Base-by-base conservation (phyloP, 2,329 filamentous ascomycete species). In the Sclerotinia subarctica region DNA sequence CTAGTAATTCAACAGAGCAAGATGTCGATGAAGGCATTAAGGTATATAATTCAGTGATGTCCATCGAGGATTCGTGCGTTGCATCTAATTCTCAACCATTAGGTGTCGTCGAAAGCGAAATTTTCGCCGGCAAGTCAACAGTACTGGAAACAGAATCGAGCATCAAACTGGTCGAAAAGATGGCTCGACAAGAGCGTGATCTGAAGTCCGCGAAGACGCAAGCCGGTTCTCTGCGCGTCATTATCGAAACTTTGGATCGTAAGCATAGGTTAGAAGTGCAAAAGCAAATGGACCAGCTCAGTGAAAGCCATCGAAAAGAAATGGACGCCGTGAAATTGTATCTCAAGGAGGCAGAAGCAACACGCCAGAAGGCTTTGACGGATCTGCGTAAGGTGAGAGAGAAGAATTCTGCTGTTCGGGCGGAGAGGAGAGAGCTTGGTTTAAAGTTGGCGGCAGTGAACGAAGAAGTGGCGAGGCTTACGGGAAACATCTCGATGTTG, bases 41-140 rank as follows among this genome's bases (percentile, higher is more conserved):
- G 6, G 13, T 17, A 26, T n/a, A 3, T 3, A 17, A n/a, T 0
- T 32, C 44, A 13, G 17, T 44, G 4, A 24, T 0, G 5, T 17
- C 26, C 1, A 1, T 17, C 1, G 19, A 32, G 1, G 11, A 17
- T 35, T 10, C 19, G 13, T 47, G 24, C 5, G 1, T 35, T 5
- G 11, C 32, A 17, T 60, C 26, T 3, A n/a, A 1, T 2, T 47
- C 57, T 32, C 44, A n/a, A n/a, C 5, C 19, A 17, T 35, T 46
- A 47, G 19, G 5, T 32, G 13, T 3, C 13, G 13, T 47, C 4
- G 13, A 21, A 7, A n/a, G 57, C 3, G 17, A 32, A 3, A 32
- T 5, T 13, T 15, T 1, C 3, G 7, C 24, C 19, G 24, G 3
- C 3, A 62, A 49, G 7, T 6, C 58, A 6, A 38, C 3, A 2